These are phyloP conservation scores for Lasiosphaeria hispida DNA, from an alignment of 495 filamentous ascomycete species.

Conservation along the genomic window DNA sequence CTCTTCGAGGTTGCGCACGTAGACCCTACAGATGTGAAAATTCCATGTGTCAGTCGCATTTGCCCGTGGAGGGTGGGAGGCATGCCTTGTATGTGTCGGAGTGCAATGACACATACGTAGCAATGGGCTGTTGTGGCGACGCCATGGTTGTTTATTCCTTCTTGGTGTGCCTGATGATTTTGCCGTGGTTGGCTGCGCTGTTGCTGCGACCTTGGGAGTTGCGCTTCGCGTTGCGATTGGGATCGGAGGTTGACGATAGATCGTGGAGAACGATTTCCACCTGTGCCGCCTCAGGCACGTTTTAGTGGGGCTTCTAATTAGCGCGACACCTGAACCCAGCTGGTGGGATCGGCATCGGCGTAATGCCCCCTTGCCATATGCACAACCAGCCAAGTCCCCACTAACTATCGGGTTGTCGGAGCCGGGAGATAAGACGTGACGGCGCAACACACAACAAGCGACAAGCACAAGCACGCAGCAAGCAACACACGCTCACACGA, in stretches of 20 bases:
- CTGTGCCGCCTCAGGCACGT: not conserved
- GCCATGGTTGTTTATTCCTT: constrained; percentile 25
- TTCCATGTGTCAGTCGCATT: constrained; percentile 17
- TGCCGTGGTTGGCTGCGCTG: not conserved
- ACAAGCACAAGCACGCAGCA: too few species aligned
- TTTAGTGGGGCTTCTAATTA: not conserved
- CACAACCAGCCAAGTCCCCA: not conserved
- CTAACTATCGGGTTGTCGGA: not conserved
- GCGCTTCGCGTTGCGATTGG: too few species aligned
- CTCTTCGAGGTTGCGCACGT: constrained; percentile 94
- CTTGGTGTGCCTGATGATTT: not conserved
- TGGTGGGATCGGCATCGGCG: constrained; percentile 2
- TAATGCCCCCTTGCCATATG: not conserved
- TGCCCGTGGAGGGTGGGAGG: not conserved
- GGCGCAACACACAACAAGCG: too few species aligned
- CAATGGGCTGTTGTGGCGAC: constrained; percentile 37
- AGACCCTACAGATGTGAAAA: constrained; percentile 40
- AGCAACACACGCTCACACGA: too few species aligned
- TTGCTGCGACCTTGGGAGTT: not conserved
- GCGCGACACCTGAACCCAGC: constrained; percentile 5
- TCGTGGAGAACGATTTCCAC: not conserved
- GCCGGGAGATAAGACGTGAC: too few species aligned
- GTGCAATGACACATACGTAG: constrained; percentile 68
- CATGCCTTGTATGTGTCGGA: constrained; percentile 52
- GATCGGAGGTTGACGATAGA: not conserved